These are phyloP conservation scores for Entophlyctis luteolus DNA, from an alignment of 192 early-diverging fungal species.

Conservation along the genomic window DNA sequence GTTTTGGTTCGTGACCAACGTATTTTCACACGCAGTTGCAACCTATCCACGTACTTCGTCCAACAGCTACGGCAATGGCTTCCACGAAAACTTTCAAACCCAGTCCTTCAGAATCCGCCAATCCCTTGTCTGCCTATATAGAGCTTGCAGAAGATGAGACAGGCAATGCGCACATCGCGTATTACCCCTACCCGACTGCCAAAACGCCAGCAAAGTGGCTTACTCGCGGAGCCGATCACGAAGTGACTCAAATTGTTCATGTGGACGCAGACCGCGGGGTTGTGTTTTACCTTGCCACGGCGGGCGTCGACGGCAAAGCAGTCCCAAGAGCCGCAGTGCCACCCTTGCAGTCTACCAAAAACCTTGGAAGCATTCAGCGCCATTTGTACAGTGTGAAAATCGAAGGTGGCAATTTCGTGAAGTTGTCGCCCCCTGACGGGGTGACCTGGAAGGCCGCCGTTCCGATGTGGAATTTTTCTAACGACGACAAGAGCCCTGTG, in stretches of 20 bases:
- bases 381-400: conserved; percentile 46
- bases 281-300: conserved; percentile 46
- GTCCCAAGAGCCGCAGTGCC: no score
- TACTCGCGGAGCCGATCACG: conserved; percentile 41
- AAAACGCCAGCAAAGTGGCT: conserved; percentile 38
- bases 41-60: conserved; percentile 31
- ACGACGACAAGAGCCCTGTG: background rate
- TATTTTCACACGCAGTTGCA: conserved; percentile 10
- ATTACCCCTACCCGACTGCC: conserved; percentile 22
- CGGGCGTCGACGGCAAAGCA: no score
- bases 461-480: background rate
- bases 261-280: conserved; percentile 36
- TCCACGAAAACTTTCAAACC: no score
- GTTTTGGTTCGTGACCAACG: background rate
- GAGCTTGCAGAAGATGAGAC: conserved; percentile 47
- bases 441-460: conserved; percentile 16
- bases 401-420: conserved; percentile 17
- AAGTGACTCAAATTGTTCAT: conserved; percentile 37
- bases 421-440: conserved; percentile 38
- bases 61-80: no score
- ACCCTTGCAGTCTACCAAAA: no score
- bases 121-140: conserved; percentile 41
- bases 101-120: conserved; percentile 11
- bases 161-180: conserved; percentile 48
- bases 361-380: conserved; percentile 46